Conservation (phyloP, 2,329 filamentous ascomycete genomes). For the Exophiala lecanii-corni region DNA sequence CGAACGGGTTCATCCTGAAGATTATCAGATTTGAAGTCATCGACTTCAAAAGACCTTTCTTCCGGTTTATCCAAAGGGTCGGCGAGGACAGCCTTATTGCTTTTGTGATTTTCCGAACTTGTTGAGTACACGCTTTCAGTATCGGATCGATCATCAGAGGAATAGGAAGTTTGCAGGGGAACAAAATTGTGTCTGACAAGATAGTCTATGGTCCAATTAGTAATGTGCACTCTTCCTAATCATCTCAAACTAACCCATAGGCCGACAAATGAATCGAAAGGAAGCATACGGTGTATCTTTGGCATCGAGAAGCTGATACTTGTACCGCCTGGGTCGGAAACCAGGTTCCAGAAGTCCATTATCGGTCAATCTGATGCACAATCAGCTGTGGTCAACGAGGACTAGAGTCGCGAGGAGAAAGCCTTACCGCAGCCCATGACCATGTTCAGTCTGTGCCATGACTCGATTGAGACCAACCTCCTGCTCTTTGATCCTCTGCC, state of each 20-base stretch:
- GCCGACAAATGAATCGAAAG: slow-evolving; percentile 33
- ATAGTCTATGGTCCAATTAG: neutral
- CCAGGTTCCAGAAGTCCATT: slow-evolving; percentile 22
- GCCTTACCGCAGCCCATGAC: slow-evolving; percentile 16
- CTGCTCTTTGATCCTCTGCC: slow-evolving; percentile 14
- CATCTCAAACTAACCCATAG: slow-evolving; percentile 14
- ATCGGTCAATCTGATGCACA: slow-evolving; percentile 17
- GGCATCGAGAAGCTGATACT: slow-evolving; percentile 47
- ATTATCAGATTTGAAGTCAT: no score
- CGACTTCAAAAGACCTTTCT: no score
- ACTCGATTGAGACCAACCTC: slow-evolving; percentile 8
- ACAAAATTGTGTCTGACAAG: neutral
- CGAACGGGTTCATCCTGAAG: no score
- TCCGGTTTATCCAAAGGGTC: no score
- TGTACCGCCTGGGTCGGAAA: slow-evolving; percentile 33
- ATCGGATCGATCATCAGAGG: neutral
- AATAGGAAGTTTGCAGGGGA: neutral
- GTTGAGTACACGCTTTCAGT: neutral
- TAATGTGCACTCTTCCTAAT: slow-evolving; percentile 7
- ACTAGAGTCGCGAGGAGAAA: neutral
- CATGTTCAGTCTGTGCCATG: slow-evolving; percentile 1
- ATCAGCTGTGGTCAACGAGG: neutral
- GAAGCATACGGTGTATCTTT: slow-evolving; percentile 44
- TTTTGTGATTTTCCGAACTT: no score
- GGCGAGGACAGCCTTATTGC: no score